Evolutionary conservation across 2,329 filamentous ascomycete genomes (phyloP), one percentile per base, ranked within the genome.

Genomic region (Hypoxylon sp.): DNA sequence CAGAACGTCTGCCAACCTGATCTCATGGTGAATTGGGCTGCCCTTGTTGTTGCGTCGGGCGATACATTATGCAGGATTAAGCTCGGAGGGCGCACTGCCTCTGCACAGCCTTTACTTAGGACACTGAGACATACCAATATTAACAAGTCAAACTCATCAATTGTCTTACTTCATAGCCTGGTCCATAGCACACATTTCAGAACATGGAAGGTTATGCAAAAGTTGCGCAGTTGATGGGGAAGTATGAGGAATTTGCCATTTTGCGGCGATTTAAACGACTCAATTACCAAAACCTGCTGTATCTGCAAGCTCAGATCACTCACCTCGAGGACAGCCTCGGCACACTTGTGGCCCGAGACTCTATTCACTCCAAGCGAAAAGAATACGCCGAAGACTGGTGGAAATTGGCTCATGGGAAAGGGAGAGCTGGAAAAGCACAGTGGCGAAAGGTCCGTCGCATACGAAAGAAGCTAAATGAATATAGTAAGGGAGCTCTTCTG

Each of bases 171-270:
- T 38, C 36, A 38, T n/a, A 38, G 36, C 36, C 36, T 38, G 6
- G 36, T 38, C 6, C 8, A 38, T 16, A 38, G 36, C 5, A 1
- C 5, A 14, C 14, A 38, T 18, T 38, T 14, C 36, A 7, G 36
- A 38, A 5, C 36, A 33, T 54, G 38, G 51, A 54, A 20, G 38
- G 38, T 26, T 45, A 55, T 45, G 51, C 51, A 18, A 55, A 55
- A 55, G 51, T 32, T 55, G 38, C 40, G 8, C 40, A 55, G 26
- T 33, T 55, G 24, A 45, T 45, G 40, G 16, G 38, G 9, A 55
- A 2, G 16, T 45, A 55, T 16, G 51, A 55, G 12, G 51, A 45
- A 14, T 45, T 55, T 33, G 51, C 51, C 6, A 55, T 55, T 16
- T 16, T 45, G 16, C 40, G 40, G 20, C 26, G 38, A n/a, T 55